A percentile compares a stretch with the other conserved stretches of the same genome.
Conservation (phyloP, 495 filamentous ascomycete genomes). For the Podospora anserina region DNA sequence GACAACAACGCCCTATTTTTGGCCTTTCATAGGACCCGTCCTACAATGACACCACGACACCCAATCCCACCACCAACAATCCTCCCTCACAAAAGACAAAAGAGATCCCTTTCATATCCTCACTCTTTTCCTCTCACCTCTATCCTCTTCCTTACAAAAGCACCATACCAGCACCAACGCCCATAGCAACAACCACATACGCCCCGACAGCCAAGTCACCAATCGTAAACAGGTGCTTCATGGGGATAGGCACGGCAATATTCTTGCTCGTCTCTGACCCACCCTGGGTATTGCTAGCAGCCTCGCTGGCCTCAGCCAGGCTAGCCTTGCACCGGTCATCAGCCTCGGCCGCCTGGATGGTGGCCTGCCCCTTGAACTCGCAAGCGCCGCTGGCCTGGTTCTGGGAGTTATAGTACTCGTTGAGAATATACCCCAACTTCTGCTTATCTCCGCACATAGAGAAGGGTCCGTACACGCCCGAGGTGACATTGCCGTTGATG, state of each 20-base stretch:
- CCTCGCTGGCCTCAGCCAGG: conserved; percentile 44
- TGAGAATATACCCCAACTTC: conserved; percentile 76
- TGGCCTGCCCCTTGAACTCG: conserved; percentile 58
- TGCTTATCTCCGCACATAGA: conserved; percentile 79
- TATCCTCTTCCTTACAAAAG: conserved; percentile 55
- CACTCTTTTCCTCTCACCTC: background rate
- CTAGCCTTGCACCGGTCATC: conserved; percentile 31
- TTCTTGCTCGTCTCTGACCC: conserved; percentile 28
- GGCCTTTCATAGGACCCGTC: background rate
- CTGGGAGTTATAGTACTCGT: conserved; percentile 74
- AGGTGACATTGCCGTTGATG: conserved; percentile 64
- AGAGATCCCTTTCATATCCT: background rate
- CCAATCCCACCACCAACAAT: background rate
- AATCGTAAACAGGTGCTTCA: conserved; percentile 55
- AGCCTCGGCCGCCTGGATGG: conserved; percentile 16
- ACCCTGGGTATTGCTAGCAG: conserved; percentile 43
- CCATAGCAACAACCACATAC: conserved; percentile 64
- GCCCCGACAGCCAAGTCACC: conserved; percentile 64
- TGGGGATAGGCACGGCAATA: conserved; percentile 38
- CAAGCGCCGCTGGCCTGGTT: conserved; percentile 58
- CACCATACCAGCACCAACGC: conserved; percentile 72
- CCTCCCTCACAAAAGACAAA: background rate
- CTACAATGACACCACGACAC: background rate
- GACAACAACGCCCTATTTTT: background rate
- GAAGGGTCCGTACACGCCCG: conserved; percentile 81